Percentiles rank a stretch among this genome's conserved stretches.
Evolutionary conservation across 208 protist species (phyloP).

Genomic region (Trypanosoma melophagium): DNA sequence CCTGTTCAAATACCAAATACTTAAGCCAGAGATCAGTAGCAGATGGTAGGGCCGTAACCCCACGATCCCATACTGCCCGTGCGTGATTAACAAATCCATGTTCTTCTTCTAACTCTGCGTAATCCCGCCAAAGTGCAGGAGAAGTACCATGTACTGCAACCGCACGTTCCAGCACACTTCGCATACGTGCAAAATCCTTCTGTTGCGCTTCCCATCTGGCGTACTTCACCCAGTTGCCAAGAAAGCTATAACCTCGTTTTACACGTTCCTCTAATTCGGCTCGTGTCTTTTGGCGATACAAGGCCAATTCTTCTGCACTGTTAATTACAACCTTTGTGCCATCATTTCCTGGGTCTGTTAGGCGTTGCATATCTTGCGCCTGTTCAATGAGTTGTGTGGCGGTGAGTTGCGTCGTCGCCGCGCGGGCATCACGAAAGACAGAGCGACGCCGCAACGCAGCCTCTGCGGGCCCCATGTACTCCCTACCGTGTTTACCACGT

Average conservation of each 20-base stretch:
- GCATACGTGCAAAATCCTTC: constrained; percentile 93
- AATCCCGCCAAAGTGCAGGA: constrained; percentile 93
- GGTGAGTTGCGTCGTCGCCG: constrained; percentile 92
- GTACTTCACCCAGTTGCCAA: constrained; percentile 95
- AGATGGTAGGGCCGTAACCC: constrained; percentile 94
- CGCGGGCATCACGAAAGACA: constrained; percentile 74
- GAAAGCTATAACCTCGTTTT: constrained; percentile 64
- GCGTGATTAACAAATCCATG: constrained; percentile 96
- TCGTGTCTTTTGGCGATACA: constrained; percentile 94
- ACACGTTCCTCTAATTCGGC: constrained; percentile 95
- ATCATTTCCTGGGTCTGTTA: constrained; percentile 44
- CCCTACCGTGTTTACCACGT: constrained; percentile 35
- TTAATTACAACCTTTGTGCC: constrained; percentile 93
- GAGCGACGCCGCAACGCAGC: constrained; percentile 60
- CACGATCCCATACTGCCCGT: constrained; percentile 96
- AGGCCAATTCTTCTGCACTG: constrained; percentile 93
- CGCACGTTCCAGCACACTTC: constrained; percentile 96
- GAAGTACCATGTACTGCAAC: constrained; percentile 90
- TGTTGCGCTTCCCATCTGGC: constrained; percentile 97
- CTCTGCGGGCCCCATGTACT: constrained; percentile 73
- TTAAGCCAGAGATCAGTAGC: constrained; percentile 97
- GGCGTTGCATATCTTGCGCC: constrained; percentile 93
- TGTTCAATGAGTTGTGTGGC: constrained; percentile 97
- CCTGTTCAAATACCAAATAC: constrained; percentile 96
- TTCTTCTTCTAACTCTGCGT: constrained; percentile 98